phyloP scores from a whole-genome alignment of 306 rosid species.

The Cyamopsis tetragonoloba region DNA sequence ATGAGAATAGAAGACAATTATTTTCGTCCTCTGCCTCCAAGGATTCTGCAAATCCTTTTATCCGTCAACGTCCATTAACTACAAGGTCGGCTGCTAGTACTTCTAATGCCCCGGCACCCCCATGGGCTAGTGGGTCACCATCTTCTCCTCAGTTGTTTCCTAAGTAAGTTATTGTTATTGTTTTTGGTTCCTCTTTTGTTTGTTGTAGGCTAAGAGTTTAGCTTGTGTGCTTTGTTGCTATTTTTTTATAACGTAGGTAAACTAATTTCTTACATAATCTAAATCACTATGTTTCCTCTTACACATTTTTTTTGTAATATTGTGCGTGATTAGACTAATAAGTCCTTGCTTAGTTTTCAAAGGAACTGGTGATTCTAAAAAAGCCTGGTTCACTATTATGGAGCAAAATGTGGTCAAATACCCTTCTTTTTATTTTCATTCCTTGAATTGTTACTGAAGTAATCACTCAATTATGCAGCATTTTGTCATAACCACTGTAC shows the following conservation, averaged over 20 bases:
- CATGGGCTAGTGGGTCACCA: constrained; percentile 79
- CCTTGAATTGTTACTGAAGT: not conserved
- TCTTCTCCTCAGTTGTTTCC: constrained; percentile 55
- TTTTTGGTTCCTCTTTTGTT: not conserved
- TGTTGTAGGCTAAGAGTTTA: not conserved
- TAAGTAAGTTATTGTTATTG: constrained; percentile 42
- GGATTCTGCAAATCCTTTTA: constrained; percentile 88
- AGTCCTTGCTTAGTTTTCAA: not conserved
- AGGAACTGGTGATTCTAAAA: not conserved
- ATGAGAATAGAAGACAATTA: constrained; percentile 85
- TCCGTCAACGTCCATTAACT: constrained; percentile 88
- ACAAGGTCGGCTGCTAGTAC: constrained; percentile 61
- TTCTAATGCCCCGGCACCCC: constrained; percentile 71
- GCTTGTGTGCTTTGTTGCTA: not conserved
- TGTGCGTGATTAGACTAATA: constrained; percentile 10
- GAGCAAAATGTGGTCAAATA: not conserved
- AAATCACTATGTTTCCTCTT: not conserved
- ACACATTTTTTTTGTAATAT: not conserved
- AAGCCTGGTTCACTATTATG: not conserved
- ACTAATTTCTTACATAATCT: not conserved
- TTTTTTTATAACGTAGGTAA: not conserved
- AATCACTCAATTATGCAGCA: not conserved
- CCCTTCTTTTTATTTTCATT: constrained; percentile 1
- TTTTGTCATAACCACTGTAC: not conserved
- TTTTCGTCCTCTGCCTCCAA: constrained; percentile 69